Evolutionary conservation across 2,329 filamentous ascomycete species (phyloP), one percentile per base, ranked within the genome.

Genomic region (Apiospora koreana): DNA sequence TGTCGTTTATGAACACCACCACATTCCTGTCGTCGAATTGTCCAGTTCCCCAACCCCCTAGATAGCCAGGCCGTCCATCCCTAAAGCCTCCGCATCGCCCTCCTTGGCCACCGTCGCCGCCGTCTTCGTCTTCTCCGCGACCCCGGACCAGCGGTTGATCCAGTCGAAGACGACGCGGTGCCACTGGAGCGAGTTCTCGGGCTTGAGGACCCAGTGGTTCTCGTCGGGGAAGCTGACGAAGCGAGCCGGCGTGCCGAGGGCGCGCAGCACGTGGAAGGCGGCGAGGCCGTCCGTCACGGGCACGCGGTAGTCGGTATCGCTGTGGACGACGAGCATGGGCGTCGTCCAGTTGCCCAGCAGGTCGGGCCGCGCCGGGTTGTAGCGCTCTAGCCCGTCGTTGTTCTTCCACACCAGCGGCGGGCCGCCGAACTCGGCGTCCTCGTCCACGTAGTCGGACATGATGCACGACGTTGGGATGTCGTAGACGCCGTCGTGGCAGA

Each of bases 281-380:
- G 71, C 75, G 77, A 65, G 80, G 80, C 72, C 82, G 73, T 83
- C 81, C 0, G 81, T 80, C 5, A 82, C 71, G 6, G 80, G 78
- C 68, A 76, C 79, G 8, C 92, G 85, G 75, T 91, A 93, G 77
- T 94, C 92, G 58, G 89, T 83, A 73, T 91, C 89, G 73, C 86
- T 91, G 81, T 94, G 92, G 48, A 94, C 90, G 71, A 94, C 86
- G 48, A 94, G 83, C 75, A 93, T 91, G 7, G 92, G 92, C 1
- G 92, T 81, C 18, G 81, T 81, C 73, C 66, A 94, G 70, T 92
- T 85, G 21, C 83, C 76, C 64, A 88, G 81, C 18, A 85, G 80
- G 66, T 82, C 78, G 1, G 80, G 77, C 1, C 83, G 81, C 2
- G 85, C 80, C 0, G 86, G 86, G 71, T 88, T 87, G 80, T 82